These are phyloP conservation scores for Saccharomycopsis crataegensis DNA, from an alignment of 1,139 yeast species.

Conservation along the genomic window DNA sequence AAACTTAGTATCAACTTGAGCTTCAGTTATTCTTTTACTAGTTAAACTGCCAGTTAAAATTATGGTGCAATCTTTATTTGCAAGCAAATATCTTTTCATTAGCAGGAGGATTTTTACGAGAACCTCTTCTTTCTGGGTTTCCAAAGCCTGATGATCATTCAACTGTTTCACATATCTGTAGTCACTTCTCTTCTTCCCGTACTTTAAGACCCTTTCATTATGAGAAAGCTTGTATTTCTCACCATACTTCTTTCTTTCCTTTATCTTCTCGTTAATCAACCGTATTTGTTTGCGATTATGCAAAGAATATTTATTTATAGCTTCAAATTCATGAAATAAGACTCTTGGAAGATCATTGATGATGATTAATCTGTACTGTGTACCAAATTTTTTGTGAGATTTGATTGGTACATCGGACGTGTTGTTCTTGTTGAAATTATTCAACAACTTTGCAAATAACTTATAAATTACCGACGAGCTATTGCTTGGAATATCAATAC, in stretches of 20 bases:
- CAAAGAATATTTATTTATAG: slow-evolving; percentile 1
- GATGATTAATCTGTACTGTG: slow-evolving; percentile 10
- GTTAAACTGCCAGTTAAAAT: slow-evolving; percentile 10
- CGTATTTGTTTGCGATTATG: slow-evolving; percentile 5
- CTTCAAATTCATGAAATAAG: slow-evolving; percentile 9
- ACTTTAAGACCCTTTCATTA: slow-evolving; percentile 12
- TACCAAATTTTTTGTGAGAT: neutral
- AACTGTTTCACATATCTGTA: neutral
- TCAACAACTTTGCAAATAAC: slow-evolving; percentile 4
- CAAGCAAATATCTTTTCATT: slow-evolving; percentile 7
- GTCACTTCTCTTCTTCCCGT: slow-evolving; percentile 7
- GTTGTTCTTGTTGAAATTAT: neutral
- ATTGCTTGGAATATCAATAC: neutral
- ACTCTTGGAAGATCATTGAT: slow-evolving; percentile 15
- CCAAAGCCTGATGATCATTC: slow-evolving; percentile 3
- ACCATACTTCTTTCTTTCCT: slow-evolving; percentile 14
- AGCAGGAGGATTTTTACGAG: slow-evolving; percentile 2
- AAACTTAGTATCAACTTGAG: neutral
- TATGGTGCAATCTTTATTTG: slow-evolving; percentile 10
- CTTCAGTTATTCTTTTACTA: neutral
- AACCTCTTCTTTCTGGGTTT: slow-evolving; percentile 9
- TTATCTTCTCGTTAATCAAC: slow-evolving; percentile 7
- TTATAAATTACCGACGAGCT: neutral
- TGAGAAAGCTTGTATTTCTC: slow-evolving; percentile 7
- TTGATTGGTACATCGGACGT: neutral